These are phyloP conservation scores for Monilinia laxa DNA, from an alignment of 2,329 filamentous ascomycete genomes.

Conservation along the genomic window DNA sequence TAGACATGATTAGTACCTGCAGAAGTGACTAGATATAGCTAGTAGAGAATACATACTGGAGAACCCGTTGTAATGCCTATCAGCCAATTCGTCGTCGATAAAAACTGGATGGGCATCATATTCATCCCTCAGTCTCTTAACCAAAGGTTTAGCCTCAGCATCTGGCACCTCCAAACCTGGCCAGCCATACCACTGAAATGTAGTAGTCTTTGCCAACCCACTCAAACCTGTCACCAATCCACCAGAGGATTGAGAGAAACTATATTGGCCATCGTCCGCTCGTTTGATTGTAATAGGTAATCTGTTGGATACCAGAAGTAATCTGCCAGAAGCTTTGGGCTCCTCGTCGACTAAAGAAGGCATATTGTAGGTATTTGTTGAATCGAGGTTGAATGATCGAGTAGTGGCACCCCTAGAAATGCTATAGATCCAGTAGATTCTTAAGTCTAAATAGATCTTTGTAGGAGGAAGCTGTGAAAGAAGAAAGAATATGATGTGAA, in stretches of 20 bases:
- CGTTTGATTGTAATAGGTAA: conserved; percentile 96
- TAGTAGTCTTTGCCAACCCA: conserved; percentile 86
- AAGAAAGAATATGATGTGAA: neutral
- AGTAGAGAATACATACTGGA: conserved; percentile 65
- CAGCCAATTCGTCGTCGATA: conserved; percentile 87
- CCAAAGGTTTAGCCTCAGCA: conserved; percentile 72
- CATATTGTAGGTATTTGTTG: conserved; percentile 28
- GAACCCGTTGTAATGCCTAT: conserved; percentile 97
- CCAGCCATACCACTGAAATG: conserved; percentile 99
- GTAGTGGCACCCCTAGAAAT: neutral
- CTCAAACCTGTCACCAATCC: conserved; percentile 92
- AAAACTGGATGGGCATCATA: conserved; percentile 91
- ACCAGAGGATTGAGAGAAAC: conserved; percentile 94
- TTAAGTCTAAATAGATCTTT: neutral
- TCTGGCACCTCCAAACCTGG: conserved; percentile 90
- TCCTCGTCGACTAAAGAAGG: conserved; percentile 33
- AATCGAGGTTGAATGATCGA: neutral
- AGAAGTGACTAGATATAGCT: neutral
- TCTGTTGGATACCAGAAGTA: conserved; percentile 90
- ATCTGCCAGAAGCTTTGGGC: conserved; percentile 41
- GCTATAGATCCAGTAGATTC: neutral
- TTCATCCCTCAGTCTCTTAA: conserved; percentile 76
- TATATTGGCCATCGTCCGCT: conserved; percentile 85
- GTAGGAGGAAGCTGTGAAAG: conserved; percentile 1
- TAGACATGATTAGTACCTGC: conserved; percentile 24